Percentiles rank a stretch among this genome's conserved stretches.
These are phyloP conservation scores for Raphidocelis subcapitata DNA, from an alignment of 139 green algal genomes.

Conservation along the genomic window DNA sequence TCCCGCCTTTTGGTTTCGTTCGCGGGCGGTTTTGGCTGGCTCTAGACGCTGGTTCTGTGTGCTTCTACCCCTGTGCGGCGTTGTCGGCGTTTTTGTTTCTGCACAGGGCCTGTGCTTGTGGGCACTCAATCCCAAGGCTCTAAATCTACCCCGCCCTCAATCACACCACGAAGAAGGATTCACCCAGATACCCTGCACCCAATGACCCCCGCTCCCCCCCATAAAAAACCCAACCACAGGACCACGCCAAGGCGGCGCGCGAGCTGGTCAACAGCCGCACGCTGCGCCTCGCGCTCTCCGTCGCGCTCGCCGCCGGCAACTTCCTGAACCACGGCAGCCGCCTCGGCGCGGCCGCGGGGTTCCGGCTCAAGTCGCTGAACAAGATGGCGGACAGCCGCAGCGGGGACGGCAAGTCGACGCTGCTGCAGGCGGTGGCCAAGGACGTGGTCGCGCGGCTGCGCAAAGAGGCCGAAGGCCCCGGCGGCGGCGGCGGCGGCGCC, in stretches of 20 bases:
- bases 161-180: no score
- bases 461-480: no score
- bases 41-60: neutral
- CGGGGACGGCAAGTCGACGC: constrained; percentile 37
- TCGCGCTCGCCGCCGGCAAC: constrained; percentile 45
- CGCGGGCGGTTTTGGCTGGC: no score
- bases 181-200: no score
- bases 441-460: no score
- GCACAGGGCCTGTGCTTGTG: neutral
- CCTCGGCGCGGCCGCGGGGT: constrained; percentile 29
- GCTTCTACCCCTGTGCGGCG: neutral
- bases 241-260: constrained; percentile 33
- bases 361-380: constrained; percentile 47
- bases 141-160: no score
- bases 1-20: no score
- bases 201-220: no score
- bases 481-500: neutral
- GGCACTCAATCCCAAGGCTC: neutral
- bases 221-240: no score
- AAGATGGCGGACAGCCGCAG: constrained; percentile 50
- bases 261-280: constrained; percentile 28
- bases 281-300: constrained; percentile 36
- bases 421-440: constrained; percentile 24
- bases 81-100: neutral
- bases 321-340: constrained; percentile 52